Conservation (phyloP, 2,329 filamentous ascomycete species). For the Rhytidhysteron rufulum region DNA sequence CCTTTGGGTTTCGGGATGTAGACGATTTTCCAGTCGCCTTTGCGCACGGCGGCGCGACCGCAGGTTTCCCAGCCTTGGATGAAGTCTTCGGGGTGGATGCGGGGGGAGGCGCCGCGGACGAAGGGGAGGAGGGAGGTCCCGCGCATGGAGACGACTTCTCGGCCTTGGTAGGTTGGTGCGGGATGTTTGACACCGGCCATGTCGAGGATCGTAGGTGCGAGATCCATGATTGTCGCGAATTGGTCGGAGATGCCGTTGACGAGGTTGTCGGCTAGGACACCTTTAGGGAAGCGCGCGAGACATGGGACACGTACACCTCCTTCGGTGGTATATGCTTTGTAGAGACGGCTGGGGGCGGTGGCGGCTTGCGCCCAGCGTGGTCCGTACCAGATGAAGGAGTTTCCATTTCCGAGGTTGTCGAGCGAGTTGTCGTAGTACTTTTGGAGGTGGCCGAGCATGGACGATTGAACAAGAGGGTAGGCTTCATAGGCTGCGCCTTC, state of each 20-base stretch:
- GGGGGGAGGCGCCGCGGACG: conserved; percentile 24
- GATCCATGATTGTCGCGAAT: conserved; percentile 47
- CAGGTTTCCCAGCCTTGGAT: conserved; percentile 57
- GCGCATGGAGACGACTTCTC: conserved; percentile 50
- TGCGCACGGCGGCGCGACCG: conserved; percentile 52
- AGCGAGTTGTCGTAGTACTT: conserved; percentile 57
- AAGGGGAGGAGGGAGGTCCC: conserved; percentile 47
- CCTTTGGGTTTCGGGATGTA: conserved; percentile 56
- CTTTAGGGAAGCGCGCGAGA: conserved; percentile 38
- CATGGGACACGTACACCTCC: conserved; percentile 54
- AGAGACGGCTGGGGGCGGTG: conserved; percentile 48
- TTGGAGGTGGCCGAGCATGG: conserved; percentile 52
- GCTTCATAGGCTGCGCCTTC: conserved; percentile 59
- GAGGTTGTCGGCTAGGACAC: conserved; percentile 8
- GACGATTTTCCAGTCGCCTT: conserved; percentile 56
- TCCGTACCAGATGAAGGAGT: conserved; percentile 61
- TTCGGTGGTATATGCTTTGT: conserved; percentile 45
- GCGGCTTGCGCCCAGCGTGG: conserved; percentile 54
- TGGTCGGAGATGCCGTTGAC: conserved; percentile 43
- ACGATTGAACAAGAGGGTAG: conserved; percentile 53
- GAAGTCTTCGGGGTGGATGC: conserved; percentile 50
- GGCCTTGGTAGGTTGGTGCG: conserved; percentile 49
- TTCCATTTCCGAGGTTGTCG: conserved; percentile 55
- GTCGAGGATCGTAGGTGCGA: conserved; percentile 42
- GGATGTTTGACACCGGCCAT: conserved; percentile 51